Conservation (phyloP, 805 yeast species). For the Candida hispaniensis region DNA sequence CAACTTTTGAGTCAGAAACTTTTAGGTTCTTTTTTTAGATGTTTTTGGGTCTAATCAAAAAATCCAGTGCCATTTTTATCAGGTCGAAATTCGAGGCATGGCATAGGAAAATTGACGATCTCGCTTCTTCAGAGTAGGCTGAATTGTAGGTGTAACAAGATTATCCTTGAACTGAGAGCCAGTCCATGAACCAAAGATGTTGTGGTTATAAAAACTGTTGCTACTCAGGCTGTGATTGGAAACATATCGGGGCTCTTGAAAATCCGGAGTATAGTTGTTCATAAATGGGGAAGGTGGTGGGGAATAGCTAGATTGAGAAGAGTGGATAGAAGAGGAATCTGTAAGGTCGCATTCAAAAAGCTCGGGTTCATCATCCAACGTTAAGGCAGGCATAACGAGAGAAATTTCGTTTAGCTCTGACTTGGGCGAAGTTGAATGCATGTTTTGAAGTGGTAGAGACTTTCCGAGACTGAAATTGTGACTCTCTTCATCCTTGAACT, state of each 20-base stretch:
- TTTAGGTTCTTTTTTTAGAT: too few relatives aligned
- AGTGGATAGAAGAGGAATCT: constrained; percentile 12
- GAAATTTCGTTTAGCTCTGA: too few relatives aligned
- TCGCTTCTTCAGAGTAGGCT: constrained; percentile 13
- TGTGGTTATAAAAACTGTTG: too few relatives aligned
- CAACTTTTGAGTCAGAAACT: too few relatives aligned
- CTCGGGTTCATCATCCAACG: constrained; percentile 15
- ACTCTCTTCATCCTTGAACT: constrained; percentile 21
- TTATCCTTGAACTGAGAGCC: constrained; percentile 14
- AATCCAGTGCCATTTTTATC: too few relatives aligned
- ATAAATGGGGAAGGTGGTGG: constrained; percentile 10
- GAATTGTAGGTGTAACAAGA: constrained; percentile 11
- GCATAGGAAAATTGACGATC: constrained; percentile 16
- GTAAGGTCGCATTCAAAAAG: constrained; percentile 15
- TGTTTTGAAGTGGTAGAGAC: too few relatives aligned
- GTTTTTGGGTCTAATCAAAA: too few relatives aligned
- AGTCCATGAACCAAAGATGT: constrained; percentile 15
- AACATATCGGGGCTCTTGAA: constrained; percentile 12
- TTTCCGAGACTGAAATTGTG: constrained; percentile 13
- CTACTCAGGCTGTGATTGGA: constrained; percentile 8
- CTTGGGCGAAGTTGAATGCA: too few relatives aligned
- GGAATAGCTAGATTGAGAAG: constrained; percentile 5
- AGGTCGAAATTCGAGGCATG: constrained; percentile 13
- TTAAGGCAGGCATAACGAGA: too few relatives aligned
- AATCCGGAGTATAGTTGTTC: too few relatives aligned